Conservation (phyloP, 2,329 filamentous ascomycete genomes). For the Paecilomyces variotii region DNA sequence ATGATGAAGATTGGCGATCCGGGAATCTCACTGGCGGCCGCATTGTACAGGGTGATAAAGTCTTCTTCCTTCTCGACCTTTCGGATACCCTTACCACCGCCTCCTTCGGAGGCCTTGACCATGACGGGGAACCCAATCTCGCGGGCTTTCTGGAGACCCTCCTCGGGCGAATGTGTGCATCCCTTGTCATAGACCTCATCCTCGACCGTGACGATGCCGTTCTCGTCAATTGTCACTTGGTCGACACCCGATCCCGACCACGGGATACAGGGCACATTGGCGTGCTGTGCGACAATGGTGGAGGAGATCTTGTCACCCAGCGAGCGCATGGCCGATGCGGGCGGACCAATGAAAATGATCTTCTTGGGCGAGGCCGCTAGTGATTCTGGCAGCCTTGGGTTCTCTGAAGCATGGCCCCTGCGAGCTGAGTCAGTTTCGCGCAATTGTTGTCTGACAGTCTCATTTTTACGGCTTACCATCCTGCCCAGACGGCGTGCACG, state of each 20-base stretch:
- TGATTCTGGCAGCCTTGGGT: conserved; percentile 93
- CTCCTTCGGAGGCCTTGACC: conserved; percentile 99
- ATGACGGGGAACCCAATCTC: conserved; percentile 98
- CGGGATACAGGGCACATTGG: conserved; percentile 93
- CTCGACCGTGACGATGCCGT: conserved; percentile 85
- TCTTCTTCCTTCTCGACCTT: conserved; percentile 81
- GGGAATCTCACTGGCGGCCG: conserved; percentile 92
- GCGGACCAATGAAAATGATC: conserved; percentile 98
- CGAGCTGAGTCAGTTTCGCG: conserved; percentile 1
- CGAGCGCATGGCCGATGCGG: conserved; percentile 96
- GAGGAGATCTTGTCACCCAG: conserved; percentile 99
- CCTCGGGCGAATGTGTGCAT: conserved; percentile 81
- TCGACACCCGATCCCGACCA: conserved; percentile 95
- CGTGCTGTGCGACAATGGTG: conserved; percentile 97
- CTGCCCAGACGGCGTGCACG: conserved; percentile 97
- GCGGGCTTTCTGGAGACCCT: conserved; percentile 77
- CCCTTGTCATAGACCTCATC: conserved; percentile 82
- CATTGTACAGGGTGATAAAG: conserved; percentile 84
- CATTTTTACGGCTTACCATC: conserved; percentile 60
- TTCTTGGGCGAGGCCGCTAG: conserved; percentile 94
- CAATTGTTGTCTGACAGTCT: neutral
- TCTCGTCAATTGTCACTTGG: conserved; percentile 65
- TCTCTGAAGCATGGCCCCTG: conserved; percentile 96
- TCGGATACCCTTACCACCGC: conserved; percentile 97
- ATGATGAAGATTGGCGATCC: conserved; percentile 99